Evolutionary conservation across 75 land plant genomes (phyloP).

Genomic region (Cupressus sempervirens): DNA sequence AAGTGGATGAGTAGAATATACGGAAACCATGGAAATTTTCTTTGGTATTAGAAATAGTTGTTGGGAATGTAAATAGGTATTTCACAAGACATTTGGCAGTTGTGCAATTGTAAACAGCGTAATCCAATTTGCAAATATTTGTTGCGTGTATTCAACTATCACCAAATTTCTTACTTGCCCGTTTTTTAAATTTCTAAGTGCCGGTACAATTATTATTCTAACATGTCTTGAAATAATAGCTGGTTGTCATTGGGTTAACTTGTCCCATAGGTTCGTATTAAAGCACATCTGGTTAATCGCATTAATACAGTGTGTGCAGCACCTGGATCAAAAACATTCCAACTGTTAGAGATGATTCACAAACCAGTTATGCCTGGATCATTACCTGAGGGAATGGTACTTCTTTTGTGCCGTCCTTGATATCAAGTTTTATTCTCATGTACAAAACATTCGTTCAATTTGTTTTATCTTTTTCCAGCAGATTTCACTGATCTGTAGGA

Average conservation of each 20-base stretch:
- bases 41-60: background rate
- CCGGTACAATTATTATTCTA: background rate
- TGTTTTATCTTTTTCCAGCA: background rate
- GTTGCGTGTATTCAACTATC: background rate
- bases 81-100: background rate
- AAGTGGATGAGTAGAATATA: background rate
- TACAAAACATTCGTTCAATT: background rate
- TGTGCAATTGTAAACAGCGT: background rate
- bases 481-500: background rate
- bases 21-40: background rate
- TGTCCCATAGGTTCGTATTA: slow-evolving; percentile 13
- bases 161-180: background rate
- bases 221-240: background rate
- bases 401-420: background rate
- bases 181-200: background rate
- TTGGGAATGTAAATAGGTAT: background rate
- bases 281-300: background rate
- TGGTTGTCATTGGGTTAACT: background rate
- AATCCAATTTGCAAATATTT: background rate
- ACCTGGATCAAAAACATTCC: slow-evolving; percentile 98
- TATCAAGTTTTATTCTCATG: background rate
- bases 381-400: slow-evolving; percentile 81
- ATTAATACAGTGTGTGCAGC: slow-evolving; percentile 95
- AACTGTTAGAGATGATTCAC: slow-evolving; percentile 94
- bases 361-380: slow-evolving; percentile 38